Evolutionary conservation across 1,139 yeast species (phyloP), one percentile per base, ranked within the genome.

Genomic region (Kodamaea derodonti): DNA sequence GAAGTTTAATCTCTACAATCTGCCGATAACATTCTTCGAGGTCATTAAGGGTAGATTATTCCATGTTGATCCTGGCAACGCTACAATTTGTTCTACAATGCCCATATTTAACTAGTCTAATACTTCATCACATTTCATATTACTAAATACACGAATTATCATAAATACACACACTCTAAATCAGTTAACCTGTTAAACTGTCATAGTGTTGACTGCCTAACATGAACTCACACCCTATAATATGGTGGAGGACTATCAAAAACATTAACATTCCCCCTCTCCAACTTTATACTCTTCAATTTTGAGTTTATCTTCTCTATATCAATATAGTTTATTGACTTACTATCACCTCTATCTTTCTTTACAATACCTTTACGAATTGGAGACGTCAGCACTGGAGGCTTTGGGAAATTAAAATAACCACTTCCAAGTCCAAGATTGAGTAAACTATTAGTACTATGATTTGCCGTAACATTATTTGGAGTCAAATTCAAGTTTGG

Each of bases 351-450:
- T 48, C 38, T 40, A 31, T 32, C 38, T 36, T 26, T 43, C 40
- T 28, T 38, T 36, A 14, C 29, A 16, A 27, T 24, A 22, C 40
- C 40, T 14, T 36, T 39, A 27, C 46, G 43, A 26, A 53, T 47
- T 9, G 58, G 63, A 25, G 56, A 58, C 26, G 52, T 52, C 31
- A 49, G 43, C n/a, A 52, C 40, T 8, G 51, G 54, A 3, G 30
- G 33, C 20, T 45, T 49, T 32, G 62, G 50, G 34, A 63, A 59
- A 37, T 59, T 56, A 48, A 62, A 62, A 40, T 58, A 62, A 34
- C 58, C 53, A 37, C 57, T 62, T 4, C 71, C 69, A 32, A 65
- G 51, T 1, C 71, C 72, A 12, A 63, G 60, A n/a, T 63, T 60
- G 33, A 54, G 46, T 29, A 58, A 43, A 20, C 37, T 30, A 17